phyloP scores from a whole-genome alignment of 345 rosid genomes.

The Streptanthus diversifolius region DNA sequence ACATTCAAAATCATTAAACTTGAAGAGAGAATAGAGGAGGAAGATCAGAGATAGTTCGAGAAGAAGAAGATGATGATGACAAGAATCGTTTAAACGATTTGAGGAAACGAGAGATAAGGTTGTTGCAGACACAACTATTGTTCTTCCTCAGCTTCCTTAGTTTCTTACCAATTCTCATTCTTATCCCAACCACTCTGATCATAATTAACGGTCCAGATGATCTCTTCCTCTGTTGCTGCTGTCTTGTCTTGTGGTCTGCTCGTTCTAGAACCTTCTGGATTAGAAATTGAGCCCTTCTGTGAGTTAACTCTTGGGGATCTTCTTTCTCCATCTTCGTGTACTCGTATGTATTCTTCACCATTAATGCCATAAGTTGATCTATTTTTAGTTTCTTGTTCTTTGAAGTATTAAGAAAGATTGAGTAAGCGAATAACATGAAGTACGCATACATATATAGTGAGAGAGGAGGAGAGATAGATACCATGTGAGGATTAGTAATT shows the following conservation, averaged over 20 bases:
- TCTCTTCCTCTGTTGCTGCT: slow-evolving; percentile 13
- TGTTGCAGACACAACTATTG: slow-evolving; percentile 24
- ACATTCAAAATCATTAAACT: slow-evolving; percentile 23
- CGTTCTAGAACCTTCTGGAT: slow-evolving; percentile 58
- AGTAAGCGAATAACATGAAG: slow-evolving; percentile 22
- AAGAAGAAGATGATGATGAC: slow-evolving; percentile 22
- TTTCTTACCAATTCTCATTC: slow-evolving; percentile 64
- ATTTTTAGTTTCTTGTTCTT: slow-evolving; percentile 14
- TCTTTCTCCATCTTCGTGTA: slow-evolving; percentile 72
- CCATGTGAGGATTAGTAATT: slow-evolving; percentile 28
- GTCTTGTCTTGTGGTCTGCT: slow-evolving; percentile 40
- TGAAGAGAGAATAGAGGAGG: slow-evolving; percentile 35
- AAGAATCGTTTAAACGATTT: slow-evolving; percentile 26
- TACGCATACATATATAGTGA: slow-evolving; percentile 12
- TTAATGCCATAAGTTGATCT: slow-evolving; percentile 13
- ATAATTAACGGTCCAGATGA: slow-evolving; percentile 47
- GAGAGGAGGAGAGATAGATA: not conserved
- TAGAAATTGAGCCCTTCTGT: slow-evolving; percentile 72
- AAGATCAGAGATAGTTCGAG: slow-evolving; percentile 32
- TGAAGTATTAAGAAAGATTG: slow-evolving; percentile 8
- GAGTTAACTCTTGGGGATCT: slow-evolving; percentile 60
- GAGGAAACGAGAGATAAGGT: slow-evolving; percentile 30
- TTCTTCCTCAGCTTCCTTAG: slow-evolving; percentile 61
- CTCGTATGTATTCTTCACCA: slow-evolving; percentile 32
- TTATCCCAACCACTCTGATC: slow-evolving; percentile 54